A percentile compares a stretch with the other conserved stretches of the same genome.
phyloP scores from a whole-genome alignment of 768 basidiomycete species.

The Amanita inopinata region DNA sequence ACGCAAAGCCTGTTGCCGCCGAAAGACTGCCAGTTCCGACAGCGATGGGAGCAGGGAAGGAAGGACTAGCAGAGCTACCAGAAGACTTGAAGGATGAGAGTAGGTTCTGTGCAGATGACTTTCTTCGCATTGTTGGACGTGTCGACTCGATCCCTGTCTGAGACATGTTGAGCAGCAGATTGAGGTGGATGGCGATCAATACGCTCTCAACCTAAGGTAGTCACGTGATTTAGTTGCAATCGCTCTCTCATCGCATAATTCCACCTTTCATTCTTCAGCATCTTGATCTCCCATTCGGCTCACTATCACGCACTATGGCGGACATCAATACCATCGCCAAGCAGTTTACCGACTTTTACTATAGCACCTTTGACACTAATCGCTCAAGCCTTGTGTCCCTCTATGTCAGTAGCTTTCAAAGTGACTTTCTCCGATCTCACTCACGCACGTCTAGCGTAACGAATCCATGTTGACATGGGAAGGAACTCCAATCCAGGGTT shows the following conservation, averaged over 20 bases:
- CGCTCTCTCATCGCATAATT: no score
- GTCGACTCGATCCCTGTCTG: conserved; percentile 24
- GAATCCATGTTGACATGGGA: conserved; percentile 86
- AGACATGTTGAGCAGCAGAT: conserved; percentile 22
- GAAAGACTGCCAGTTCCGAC: conserved; percentile 25
- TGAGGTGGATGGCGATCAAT: background rate
- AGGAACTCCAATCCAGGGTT: conserved; percentile 46
- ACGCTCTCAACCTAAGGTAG: background rate
- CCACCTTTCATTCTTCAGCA: conserved; percentile 11
- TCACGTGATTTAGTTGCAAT: conserved; percentile 6
- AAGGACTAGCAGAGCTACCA: conserved; percentile 17
- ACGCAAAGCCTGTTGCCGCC: conserved; percentile 27
- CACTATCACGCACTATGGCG: conserved; percentile 37
- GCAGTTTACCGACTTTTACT: conserved; percentile 81
- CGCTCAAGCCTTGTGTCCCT: conserved; percentile 47
- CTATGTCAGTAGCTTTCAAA: conserved; percentile 54
- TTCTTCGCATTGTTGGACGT: conserved; percentile 68
- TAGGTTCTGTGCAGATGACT: conserved; percentile 79
- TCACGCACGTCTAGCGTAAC: conserved; percentile 42
- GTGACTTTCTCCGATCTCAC: conserved; percentile 18
- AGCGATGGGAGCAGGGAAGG: conserved; percentile 25
- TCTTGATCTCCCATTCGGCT: no score
- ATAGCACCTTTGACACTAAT: conserved; percentile 61
- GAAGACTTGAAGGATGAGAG: conserved; percentile 61
- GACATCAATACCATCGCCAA: conserved; percentile 68